Evolutionary conservation across 805 yeast species (phyloP).

Genomic region (Wickerhamiella musiphila): DNA sequence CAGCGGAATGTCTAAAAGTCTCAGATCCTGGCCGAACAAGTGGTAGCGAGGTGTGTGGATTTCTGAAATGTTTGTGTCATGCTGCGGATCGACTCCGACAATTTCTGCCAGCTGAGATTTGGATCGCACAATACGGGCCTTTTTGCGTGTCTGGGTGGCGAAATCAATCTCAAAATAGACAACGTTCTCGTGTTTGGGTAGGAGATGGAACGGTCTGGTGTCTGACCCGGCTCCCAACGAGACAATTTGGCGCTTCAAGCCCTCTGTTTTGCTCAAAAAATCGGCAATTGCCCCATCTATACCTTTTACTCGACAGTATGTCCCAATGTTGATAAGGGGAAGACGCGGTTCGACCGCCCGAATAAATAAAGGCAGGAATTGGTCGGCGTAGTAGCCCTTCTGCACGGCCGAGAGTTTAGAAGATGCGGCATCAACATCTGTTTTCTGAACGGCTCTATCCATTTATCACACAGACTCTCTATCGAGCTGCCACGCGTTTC

Average conservation of each 20-base stretch:
- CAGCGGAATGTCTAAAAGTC: slow-evolving; percentile 22
- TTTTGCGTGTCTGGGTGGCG: slow-evolving; percentile 33
- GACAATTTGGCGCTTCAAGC: slow-evolving; percentile 27
- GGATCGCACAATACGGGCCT: slow-evolving; percentile 30
- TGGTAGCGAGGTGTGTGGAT: slow-evolving; percentile 27
- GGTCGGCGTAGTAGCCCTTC: slow-evolving; percentile 31
- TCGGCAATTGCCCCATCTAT: slow-evolving; percentile 27
- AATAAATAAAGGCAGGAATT: slow-evolving; percentile 14
- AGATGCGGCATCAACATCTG: slow-evolving; percentile 45
- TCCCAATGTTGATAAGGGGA: slow-evolving; percentile 48
- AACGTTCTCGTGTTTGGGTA: slow-evolving; percentile 23
- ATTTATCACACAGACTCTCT: not conserved
- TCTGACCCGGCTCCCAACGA: slow-evolving; percentile 76
- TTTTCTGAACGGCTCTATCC: slow-evolving; percentile 30
- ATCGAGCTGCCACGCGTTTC: too few species aligned
- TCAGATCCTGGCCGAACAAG: slow-evolving; percentile 37
- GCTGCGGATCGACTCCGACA: slow-evolving; percentile 9
- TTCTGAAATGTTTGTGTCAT: slow-evolving; percentile 4
- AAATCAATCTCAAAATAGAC: slow-evolving; percentile 50
- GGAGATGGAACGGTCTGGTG: slow-evolving; percentile 40
- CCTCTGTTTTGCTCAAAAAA: slow-evolving; percentile 20
- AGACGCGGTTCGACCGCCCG: slow-evolving; percentile 23
- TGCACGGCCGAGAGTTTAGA: slow-evolving; percentile 31
- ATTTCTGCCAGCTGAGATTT: slow-evolving; percentile 19
- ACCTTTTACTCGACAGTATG: slow-evolving; percentile 32